Evolutionary conservation across 2,329 filamentous ascomycete genomes (phyloP).

Genomic region (Fusarium coffeatum): DNA sequence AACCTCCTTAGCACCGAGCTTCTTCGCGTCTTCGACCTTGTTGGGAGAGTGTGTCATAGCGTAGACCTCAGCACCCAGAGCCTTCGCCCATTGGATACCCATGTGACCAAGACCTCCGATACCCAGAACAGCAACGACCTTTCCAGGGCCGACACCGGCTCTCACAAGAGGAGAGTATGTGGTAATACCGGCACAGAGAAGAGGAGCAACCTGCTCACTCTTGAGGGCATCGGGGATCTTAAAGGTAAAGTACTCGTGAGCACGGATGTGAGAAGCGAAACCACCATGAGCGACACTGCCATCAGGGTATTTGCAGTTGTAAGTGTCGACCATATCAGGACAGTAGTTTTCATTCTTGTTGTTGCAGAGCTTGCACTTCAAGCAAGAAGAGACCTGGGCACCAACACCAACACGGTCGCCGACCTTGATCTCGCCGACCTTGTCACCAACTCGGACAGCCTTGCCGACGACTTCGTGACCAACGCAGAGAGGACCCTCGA

Average conservation of each 20-base stretch:
- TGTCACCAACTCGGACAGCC: constrained; percentile 64
- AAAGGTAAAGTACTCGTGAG: constrained; percentile 69
- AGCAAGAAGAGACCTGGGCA: constrained; percentile 39
- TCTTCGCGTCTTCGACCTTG: constrained; percentile 70
- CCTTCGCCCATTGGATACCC: constrained; percentile 76
- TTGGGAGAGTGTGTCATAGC: constrained; percentile 69
- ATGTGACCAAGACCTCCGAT: constrained; percentile 81
- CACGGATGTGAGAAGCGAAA: constrained; percentile 62
- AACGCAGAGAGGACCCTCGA: constrained; percentile 62
- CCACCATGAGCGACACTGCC: constrained; percentile 75
- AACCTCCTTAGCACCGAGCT: constrained; percentile 71
- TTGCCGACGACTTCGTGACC: constrained; percentile 75
- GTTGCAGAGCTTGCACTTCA: constrained; percentile 58
- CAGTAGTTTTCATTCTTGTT: constrained; percentile 71
- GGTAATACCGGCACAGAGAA: constrained; percentile 83
- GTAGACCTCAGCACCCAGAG: constrained; percentile 74
- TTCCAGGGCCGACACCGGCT: constrained; percentile 75
- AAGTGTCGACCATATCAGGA: constrained; percentile 65
- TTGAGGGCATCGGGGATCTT: constrained; percentile 66
- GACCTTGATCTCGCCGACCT: constrained; percentile 64
- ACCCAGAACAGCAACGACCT: constrained; percentile 74
- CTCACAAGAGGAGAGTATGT: constrained; percentile 75
- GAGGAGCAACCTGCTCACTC: constrained; percentile 68
- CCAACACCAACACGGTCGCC: constrained; percentile 68
- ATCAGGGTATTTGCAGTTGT: constrained; percentile 66